Evolutionary conservation across 208 protist species (phyloP), one percentile per base, ranked within the genome.

Genomic region (Crithidia expoeki): DNA sequence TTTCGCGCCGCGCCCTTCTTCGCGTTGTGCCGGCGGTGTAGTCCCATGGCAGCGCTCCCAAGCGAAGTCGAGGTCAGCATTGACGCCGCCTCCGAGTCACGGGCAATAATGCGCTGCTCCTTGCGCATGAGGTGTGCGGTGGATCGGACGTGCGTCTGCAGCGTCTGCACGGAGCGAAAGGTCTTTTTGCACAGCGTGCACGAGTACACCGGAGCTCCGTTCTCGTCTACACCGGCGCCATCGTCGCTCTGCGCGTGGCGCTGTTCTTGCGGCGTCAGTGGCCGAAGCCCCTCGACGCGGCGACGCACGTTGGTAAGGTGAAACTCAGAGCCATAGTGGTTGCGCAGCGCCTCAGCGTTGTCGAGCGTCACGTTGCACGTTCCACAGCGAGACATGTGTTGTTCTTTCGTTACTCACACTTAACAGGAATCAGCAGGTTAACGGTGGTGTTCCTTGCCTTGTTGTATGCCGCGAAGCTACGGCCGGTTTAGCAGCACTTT

Each of bases 131-230:
- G 75, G 71, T 97, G 93, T 0, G 93, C 90, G 23, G 88, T 97
- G 23, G 93, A 97, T 75, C 89, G 88, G 33, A 97, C 79, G 74
- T 97, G 93, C 6, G 90, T 81, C 78, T 97, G 93, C 25, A 97
- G 84, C 11, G 93, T 97, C 62, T 95, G 93, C 38, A 95, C 89
- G 2, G 85, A 94, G 58, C 80, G 90, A 59, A 97, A 97, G 2
- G 83, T 87, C 68, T 97, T 97, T 57, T 93, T 93, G 86, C 93
- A 97, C 57, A 97, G 81, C 23, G 88, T 97, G 81, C 93, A 97
- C 4, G 86, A 90, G 70, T 89, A 97, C 11, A 87, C 61, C 2
- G 89, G 86, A 19, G 71, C 72, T 27, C 69, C 75, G 60, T 60
- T 76, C 30, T 70, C 85, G 27, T 86, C 83, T 1, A 77, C 46